Evolutionary conservation across 305 asterid species (phyloP).

Genomic region (Plantago lanceolata): DNA sequence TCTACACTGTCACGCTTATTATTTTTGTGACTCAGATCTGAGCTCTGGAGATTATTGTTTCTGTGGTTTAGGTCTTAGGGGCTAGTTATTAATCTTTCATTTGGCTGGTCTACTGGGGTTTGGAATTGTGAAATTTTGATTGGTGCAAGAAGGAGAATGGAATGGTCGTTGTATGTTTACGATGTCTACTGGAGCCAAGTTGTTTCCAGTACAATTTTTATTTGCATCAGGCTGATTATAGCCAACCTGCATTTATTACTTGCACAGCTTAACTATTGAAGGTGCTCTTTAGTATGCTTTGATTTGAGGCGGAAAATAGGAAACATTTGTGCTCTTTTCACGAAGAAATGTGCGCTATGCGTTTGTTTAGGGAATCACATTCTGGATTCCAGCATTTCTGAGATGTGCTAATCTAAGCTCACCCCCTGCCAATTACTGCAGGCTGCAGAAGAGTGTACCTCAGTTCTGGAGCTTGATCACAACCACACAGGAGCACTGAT

Average conservation of each 20-base stretch:
- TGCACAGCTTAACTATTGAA: background rate
- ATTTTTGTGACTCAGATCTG: too few relatives aligned
- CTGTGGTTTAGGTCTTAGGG: background rate
- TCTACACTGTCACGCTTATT: too few relatives aligned
- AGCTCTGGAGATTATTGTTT: background rate
- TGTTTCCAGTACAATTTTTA: background rate
- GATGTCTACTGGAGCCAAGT: background rate
- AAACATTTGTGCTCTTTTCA: background rate
- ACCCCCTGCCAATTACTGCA: constrained; percentile 26
- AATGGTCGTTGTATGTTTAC: background rate
- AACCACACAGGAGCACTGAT: constrained; percentile 90
- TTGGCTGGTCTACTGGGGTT: background rate
- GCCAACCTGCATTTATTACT: background rate
- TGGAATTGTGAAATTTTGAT: background rate
- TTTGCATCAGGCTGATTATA: background rate
- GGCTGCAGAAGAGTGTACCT: constrained; percentile 95
- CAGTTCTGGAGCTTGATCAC: constrained; percentile 83
- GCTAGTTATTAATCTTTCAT: background rate
- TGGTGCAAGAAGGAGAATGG: background rate
- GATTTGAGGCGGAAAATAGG: background rate
- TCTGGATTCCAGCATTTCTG: background rate
- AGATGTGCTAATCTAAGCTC: background rate
- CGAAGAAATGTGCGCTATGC: background rate
- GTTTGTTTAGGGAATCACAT: background rate
- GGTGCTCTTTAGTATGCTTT: background rate